phyloP scores from a whole-genome alignment of 345 rosid genomes.

The Draba incana region DNA sequence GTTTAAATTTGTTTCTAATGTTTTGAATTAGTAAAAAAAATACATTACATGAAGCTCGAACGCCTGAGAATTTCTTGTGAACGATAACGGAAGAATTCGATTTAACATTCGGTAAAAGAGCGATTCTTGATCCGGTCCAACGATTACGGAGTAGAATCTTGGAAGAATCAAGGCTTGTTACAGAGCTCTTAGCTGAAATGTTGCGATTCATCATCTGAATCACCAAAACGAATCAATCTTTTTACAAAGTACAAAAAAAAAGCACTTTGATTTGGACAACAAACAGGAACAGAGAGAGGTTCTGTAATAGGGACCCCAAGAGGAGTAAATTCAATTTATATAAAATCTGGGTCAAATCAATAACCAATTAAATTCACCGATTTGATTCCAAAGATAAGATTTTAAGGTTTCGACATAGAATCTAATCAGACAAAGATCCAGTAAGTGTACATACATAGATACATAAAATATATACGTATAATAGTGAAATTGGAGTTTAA shows the following conservation, averaged over 20 bases:
- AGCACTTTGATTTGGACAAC: background rate
- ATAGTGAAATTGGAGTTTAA: background rate
- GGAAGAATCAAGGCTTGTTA: constrained; percentile 38
- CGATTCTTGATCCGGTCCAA: constrained; percentile 72
- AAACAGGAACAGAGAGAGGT: constrained; percentile 17
- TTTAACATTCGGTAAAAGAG: constrained; percentile 33
- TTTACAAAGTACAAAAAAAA: background rate
- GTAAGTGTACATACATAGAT: constrained; percentile 27
- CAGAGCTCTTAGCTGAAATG: constrained; percentile 32
- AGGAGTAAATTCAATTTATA: background rate
- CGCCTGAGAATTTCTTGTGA: constrained; percentile 42
- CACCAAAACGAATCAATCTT: constrained; percentile 20
- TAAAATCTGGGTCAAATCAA: constrained; percentile 18
- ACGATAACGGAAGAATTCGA: constrained; percentile 20
- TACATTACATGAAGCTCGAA: constrained; percentile 77
- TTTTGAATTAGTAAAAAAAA: background rate
- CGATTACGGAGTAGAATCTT: constrained; percentile 35
- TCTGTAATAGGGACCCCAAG: constrained; percentile 13
- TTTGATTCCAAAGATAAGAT: constrained; percentile 13
- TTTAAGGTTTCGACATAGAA: constrained; percentile 24
- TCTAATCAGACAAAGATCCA: constrained; percentile 18
- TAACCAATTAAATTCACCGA: background rate
- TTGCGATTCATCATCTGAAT: constrained; percentile 31
- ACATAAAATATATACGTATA: background rate
- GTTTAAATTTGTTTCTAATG: background rate